Evolutionary conservation across 2,329 filamentous ascomycete species (phyloP).

Genomic region (Fusarium udum): DNA sequence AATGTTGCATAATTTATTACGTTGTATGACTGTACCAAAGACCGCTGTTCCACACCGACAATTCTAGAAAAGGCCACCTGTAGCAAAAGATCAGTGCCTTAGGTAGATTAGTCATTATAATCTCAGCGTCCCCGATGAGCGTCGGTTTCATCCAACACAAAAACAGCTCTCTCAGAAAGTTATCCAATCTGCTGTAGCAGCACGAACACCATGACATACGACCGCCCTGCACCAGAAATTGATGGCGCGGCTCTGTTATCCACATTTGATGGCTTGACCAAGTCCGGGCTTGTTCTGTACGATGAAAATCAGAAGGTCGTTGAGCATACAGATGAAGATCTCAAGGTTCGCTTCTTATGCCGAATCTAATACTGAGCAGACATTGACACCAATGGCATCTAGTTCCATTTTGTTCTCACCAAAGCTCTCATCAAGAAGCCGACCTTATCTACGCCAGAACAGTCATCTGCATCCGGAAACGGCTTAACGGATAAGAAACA

Average conservation of each 20-base stretch:
- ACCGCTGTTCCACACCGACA: not conserved
- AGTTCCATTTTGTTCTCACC: constrained; percentile 6
- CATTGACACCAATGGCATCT: not conserved
- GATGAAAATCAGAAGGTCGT: not conserved
- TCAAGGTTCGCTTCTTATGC: not conserved
- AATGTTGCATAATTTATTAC: not conserved
- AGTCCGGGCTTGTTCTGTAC: not conserved
- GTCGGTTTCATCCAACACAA: not conserved
- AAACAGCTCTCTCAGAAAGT: not conserved
- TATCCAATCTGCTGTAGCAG: not conserved
- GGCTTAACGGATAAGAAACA: too few relatives aligned
- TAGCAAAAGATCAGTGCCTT: accelerated
- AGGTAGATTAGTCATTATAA: not conserved
- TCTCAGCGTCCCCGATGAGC: accelerated
- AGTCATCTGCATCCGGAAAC: not conserved
- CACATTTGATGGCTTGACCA: not conserved
- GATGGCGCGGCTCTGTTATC: not conserved
- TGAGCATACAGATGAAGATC: not conserved
- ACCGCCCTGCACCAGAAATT: not conserved
- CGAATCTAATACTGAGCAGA: not conserved
- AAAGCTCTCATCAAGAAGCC: constrained; percentile 4
- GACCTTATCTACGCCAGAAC: not conserved
- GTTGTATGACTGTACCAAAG: not conserved
- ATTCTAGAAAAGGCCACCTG: not conserved
- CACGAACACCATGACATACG: not conserved